phyloP scores from a whole-genome alignment of 345 rosid genomes.

The Iberis pinnata region DNA sequence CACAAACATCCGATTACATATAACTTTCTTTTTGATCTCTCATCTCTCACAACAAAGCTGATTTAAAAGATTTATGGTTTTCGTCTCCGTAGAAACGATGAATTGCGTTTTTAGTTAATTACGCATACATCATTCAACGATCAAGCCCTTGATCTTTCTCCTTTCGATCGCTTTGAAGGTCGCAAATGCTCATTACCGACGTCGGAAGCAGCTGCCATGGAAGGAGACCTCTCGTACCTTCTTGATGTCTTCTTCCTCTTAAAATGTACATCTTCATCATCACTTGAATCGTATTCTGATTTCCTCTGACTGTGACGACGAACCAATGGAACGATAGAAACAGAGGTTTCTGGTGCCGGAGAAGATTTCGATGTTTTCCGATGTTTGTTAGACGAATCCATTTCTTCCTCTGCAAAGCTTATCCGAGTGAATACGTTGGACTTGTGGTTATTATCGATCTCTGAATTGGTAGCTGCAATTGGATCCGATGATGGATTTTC shows the following conservation, averaged over 20 bases:
- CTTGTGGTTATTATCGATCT: slow-evolving; percentile 34
- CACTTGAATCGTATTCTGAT: slow-evolving; percentile 61
- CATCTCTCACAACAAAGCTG: not conserved
- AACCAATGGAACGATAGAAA: slow-evolving; percentile 3
- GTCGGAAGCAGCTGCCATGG: slow-evolving; percentile 10
- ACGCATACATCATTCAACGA: not conserved
- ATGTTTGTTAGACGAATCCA: slow-evolving; percentile 43
- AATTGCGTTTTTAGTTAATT: not conserved
- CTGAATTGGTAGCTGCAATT: slow-evolving; percentile 10
- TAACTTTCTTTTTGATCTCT: not conserved
- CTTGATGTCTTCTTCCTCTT: slow-evolving; percentile 65
- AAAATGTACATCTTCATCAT: slow-evolving; percentile 76
- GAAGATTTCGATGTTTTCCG: slow-evolving; percentile 53
- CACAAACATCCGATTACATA: slow-evolving; percentile 4
- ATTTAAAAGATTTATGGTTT: not conserved
- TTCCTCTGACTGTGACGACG: slow-evolving; percentile 24
- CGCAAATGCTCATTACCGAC: slow-evolving; percentile 20
- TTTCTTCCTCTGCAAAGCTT: slow-evolving; percentile 53
- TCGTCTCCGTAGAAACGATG: not conserved
- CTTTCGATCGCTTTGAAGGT: slow-evolving; percentile 22
- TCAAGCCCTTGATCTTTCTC: slow-evolving; percentile 20
- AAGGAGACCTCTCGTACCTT: slow-evolving; percentile 66
- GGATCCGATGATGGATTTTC: slow-evolving; percentile 24
- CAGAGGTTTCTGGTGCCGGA: slow-evolving; percentile 25
- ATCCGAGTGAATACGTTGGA: no score